Conservation (phyloP, 176 grass and related monocot species). For the Avena atlantica region DNA sequence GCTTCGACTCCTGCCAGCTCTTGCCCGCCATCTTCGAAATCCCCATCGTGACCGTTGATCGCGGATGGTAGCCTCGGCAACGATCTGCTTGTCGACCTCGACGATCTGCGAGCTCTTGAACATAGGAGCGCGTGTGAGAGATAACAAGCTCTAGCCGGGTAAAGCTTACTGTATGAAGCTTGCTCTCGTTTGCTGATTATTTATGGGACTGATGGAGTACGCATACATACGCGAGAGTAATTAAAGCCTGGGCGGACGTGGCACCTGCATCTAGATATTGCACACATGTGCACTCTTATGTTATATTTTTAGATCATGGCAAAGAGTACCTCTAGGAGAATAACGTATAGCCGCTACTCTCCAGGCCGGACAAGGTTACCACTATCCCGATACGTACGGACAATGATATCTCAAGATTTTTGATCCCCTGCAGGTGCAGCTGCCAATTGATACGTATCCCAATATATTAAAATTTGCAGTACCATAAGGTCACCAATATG, state of each 20-base stretch:
- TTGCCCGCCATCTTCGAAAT: neutral
- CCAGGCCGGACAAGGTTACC: neutral
- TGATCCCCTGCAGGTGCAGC: neutral
- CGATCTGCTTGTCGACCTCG: neutral
- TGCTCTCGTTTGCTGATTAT: neutral
- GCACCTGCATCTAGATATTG: neutral
- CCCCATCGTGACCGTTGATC: neutral
- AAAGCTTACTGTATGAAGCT: neutral
- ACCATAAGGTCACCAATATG: too few relatives aligned
- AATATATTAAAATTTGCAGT: too few relatives aligned
- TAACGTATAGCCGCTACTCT: too few relatives aligned
- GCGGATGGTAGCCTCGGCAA: neutral
- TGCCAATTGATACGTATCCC: neutral
- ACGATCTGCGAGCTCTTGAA: neutral
- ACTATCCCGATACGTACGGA: neutral
- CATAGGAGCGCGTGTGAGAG: neutral
- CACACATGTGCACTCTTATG: neutral
- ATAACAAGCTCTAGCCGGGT: neutral
- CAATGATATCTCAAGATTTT: too few relatives aligned
- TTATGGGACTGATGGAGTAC: neutral
- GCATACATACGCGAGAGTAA: neutral
- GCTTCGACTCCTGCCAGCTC: neutral
- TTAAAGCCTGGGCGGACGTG: neutral
- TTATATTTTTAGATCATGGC: neutral
- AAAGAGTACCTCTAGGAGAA: neutral